These are phyloP conservation scores for Chytriomyces sp. DNA, from an alignment of 192 early-diverging fungal genomes.

Conservation along the genomic window DNA sequence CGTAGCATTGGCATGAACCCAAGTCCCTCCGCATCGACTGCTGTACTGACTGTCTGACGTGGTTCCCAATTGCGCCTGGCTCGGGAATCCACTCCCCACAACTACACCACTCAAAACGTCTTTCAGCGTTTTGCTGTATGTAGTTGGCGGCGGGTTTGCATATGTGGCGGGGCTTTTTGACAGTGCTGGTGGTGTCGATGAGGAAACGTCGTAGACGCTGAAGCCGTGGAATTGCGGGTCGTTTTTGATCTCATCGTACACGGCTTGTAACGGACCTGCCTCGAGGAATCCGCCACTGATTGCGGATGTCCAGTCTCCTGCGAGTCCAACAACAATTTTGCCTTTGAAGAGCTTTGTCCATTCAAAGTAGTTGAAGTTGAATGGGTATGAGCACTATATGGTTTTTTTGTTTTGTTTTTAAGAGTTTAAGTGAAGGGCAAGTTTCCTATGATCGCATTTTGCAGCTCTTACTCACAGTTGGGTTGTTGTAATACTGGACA, in stretches of 20 bases:
- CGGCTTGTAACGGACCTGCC: constrained; percentile 30
- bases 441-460: neutral
- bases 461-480: neutral
- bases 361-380: constrained; percentile 21
- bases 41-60: neutral
- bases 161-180: neutral
- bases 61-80: constrained; percentile 1
- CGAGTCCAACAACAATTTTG: constrained; percentile 22
- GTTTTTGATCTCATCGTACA: constrained; percentile 4
- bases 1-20: constrained; percentile 28
- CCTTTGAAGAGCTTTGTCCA: constrained; percentile 23
- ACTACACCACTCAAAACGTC: constrained; percentile 13
- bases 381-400: constrained; percentile 23
- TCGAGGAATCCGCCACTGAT: constrained; percentile 29
- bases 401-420: constrained; percentile 3
- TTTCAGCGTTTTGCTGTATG: constrained; percentile 15
- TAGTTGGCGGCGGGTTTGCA: constrained; percentile 8
- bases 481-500: constrained; percentile 9
- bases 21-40: constrained; percentile 22
- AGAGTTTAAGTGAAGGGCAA: neutral
- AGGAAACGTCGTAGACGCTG: constrained; percentile 28
- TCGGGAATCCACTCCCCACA: constrained; percentile 28
- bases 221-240: constrained; percentile 26
- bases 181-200: constrained; percentile 23
- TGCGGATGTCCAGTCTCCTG: constrained; percentile 34